phyloP scores from a whole-genome alignment of 768 basidiomycete genomes.

The Lactifluus volemus region DNA sequence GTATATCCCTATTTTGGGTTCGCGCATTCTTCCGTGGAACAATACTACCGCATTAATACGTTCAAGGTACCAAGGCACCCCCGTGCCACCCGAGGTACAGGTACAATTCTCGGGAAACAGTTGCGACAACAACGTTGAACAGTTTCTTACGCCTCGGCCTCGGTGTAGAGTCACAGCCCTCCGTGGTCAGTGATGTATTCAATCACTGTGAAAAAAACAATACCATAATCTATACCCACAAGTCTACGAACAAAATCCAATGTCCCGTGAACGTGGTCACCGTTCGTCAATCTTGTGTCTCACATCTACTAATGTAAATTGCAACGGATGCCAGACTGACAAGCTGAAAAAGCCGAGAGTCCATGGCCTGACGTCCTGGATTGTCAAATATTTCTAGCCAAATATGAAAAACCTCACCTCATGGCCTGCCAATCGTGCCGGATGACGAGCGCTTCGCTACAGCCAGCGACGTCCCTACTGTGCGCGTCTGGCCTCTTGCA shows the following conservation, averaged over 20 bases:
- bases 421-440: slow-evolving; percentile 88
- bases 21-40: too few relatives aligned
- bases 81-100: too few relatives aligned
- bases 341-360: slow-evolving; percentile 94
- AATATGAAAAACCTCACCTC: slow-evolving; percentile 98
- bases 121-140: too few relatives aligned
- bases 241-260: slow-evolving; percentile 96
- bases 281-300: slow-evolving; percentile 32
- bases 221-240: too few relatives aligned
- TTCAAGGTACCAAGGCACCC: too few relatives aligned
- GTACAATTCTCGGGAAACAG: too few relatives aligned
- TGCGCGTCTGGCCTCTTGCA: slow-evolving; percentile 93
- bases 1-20: too few relatives aligned
- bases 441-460: slow-evolving; percentile 90
- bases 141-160: too few relatives aligned
- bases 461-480: slow-evolving; percentile 89
- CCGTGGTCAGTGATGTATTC: too few relatives aligned
- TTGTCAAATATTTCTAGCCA: slow-evolving; percentile 98
- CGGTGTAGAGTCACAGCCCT: too few relatives aligned
- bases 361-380: slow-evolving; percentile 92
- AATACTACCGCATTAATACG: too few relatives aligned
- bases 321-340: slow-evolving; percentile 95
- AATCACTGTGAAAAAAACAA: too few relatives aligned
- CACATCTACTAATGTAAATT: slow-evolving; percentile 1
- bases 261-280: slow-evolving; percentile 95